phyloP scores from a whole-genome alignment of 2,329 filamentous ascomycete genomes.

The Neofusicoccum ribis region DNA sequence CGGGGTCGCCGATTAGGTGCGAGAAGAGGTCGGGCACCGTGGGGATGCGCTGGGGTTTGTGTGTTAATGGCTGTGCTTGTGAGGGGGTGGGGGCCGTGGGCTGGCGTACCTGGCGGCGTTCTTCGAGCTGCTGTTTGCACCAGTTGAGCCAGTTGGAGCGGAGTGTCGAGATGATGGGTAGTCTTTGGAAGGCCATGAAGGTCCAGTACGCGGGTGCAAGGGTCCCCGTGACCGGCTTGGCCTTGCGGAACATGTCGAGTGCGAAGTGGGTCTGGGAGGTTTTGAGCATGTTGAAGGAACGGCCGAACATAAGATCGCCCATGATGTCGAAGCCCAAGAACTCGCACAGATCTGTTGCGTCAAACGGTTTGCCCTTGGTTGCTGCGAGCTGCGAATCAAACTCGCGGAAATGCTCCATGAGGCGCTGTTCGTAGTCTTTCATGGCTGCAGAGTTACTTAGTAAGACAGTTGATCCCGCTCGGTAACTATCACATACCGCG shows the following conservation, averaged over 20 bases:
- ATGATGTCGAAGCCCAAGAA: slow-evolving; percentile 55
- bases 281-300: slow-evolving; percentile 47
- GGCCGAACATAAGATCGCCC: slow-evolving; percentile 50
- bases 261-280: slow-evolving; percentile 43
- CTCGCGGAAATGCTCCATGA: not conserved
- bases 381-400: not conserved
- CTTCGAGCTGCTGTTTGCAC: not conserved
- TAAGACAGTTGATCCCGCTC: no score
- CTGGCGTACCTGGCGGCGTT: not conserved
- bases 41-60: not conserved
- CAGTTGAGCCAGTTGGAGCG: not conserved
- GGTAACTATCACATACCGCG: slow-evolving; percentile 18
- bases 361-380: not conserved
- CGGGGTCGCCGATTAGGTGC: slow-evolving; percentile 48
- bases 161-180: not conserved
- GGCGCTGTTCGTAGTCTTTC: not conserved
- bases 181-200: slow-evolving; percentile 43
- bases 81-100: not conserved
- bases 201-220: not conserved
- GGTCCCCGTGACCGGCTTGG: not conserved
- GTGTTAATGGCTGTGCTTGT: slow-evolving; percentile 20
- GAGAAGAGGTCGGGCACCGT: slow-evolving; percentile 46
- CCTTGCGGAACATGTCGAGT: slow-evolving; percentile 42
- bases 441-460: not conserved
- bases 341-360: slow-evolving; percentile 22